A percentile compares a stretch with the other conserved stretches of the same genome.
Conservation (phyloP, 208 protist species). For the Histomonas meleagridis region DNA sequence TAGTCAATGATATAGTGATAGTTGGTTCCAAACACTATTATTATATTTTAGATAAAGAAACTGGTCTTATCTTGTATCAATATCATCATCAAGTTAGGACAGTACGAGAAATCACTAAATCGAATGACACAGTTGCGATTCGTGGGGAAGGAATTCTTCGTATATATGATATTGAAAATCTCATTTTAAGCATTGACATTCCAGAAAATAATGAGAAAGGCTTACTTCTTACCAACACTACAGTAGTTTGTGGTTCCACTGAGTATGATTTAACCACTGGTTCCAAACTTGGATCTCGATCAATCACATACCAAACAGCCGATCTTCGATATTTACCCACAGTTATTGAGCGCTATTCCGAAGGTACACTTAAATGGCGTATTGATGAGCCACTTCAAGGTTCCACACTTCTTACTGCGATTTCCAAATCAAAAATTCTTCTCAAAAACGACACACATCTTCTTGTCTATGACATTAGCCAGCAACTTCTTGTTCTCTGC, state of each 20-base stretch:
- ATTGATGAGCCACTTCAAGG: neutral
- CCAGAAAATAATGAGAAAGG: neutral
- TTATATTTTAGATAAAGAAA: neutral
- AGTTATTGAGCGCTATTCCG: neutral
- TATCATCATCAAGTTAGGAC: neutral
- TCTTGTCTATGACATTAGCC: neutral
- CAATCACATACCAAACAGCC: neutral
- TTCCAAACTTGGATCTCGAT: neutral
- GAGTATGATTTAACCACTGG: neutral
- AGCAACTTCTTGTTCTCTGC: neutral
- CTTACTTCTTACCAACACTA: neutral
- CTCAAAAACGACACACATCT: neutral
- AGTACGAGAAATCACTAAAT: neutral
- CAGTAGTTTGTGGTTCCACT: neutral
- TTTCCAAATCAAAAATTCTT: neutral
- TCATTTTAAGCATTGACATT: neutral
- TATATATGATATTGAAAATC: neutral
- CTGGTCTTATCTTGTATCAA: neutral
- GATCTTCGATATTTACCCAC: neutral
- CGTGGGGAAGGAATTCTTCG: neutral
- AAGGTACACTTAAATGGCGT: neutral
- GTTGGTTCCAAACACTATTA: neutral
- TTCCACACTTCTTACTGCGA: neutral
- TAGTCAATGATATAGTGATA: neutral
- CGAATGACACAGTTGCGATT: neutral